Evolutionary conservation across 441 rosid species (phyloP).

Genomic region (Iberis amara): DNA sequence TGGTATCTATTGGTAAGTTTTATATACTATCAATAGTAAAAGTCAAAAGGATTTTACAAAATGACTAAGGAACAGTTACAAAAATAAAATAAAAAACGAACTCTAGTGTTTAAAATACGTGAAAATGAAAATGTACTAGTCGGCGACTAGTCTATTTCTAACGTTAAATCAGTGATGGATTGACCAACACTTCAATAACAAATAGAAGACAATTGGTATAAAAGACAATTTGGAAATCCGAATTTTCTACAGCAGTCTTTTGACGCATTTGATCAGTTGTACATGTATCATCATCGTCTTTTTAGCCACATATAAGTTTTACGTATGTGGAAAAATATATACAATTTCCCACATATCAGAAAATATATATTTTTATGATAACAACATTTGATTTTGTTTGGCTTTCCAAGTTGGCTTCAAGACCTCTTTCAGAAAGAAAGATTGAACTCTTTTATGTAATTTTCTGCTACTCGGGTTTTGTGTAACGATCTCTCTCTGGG

Average conservation of each 20-base stretch:
- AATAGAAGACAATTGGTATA: slow-evolving; percentile 8
- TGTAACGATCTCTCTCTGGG: too few relatives aligned
- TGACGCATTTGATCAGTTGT: neutral
- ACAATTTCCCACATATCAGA: too few relatives aligned
- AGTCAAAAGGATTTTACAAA: neutral
- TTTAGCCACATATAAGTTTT: too few relatives aligned
- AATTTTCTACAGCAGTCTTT: slow-evolving; percentile 2
- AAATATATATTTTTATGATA: too few relatives aligned
- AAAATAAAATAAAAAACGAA: neutral
- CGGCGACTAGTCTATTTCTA: slow-evolving; percentile 8
- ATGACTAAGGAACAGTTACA: neutral
- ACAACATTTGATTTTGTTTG: too few relatives aligned
- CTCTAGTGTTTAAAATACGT: neutral
- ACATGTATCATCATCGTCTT: neutral
- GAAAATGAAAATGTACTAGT: neutral
- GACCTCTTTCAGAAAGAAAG: too few relatives aligned
- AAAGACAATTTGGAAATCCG: slow-evolving; percentile 14
- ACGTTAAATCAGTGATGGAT: slow-evolving; percentile 19
- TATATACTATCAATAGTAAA: neutral
- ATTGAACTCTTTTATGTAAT: too few relatives aligned
- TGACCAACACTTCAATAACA: slow-evolving; percentile 18
- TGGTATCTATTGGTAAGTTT: neutral
- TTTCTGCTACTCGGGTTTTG: too few relatives aligned
- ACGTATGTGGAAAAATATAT: too few relatives aligned
- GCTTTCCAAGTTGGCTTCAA: too few relatives aligned